Percentiles rank a stretch among this genome's conserved stretches.
Evolutionary conservation across 1,284 basidiomycete species (phyloP).

Genomic region (Gymnopus androsaceus): DNA sequence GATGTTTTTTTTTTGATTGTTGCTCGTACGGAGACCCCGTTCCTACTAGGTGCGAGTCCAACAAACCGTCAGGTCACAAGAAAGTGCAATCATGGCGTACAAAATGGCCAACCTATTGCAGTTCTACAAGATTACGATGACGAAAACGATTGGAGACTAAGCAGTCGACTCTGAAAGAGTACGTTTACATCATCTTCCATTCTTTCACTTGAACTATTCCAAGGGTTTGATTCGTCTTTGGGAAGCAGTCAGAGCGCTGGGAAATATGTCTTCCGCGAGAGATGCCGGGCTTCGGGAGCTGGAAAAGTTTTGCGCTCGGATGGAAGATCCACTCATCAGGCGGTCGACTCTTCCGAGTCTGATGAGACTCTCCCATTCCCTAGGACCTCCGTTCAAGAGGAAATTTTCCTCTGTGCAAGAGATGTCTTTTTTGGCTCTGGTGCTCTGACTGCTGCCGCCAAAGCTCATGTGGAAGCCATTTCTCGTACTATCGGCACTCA

Average conservation of each 20-base stretch:
- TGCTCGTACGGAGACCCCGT: no score
- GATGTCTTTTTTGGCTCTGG: conserved; percentile 91
- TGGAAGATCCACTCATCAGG: conserved; percentile 55
- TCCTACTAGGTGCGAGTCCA: conserved; percentile 73
- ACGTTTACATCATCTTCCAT: conserved; percentile 34
- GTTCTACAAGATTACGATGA: conserved; percentile 93
- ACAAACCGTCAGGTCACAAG: conserved; percentile 91
- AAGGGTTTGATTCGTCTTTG: conserved; percentile 62
- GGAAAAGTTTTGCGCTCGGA: conserved; percentile 83
- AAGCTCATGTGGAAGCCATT: conserved; percentile 50
- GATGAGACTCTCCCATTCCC: conserved; percentile 45
- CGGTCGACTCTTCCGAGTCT: conserved; percentile 40
- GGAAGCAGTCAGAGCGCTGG: conserved; percentile 53
- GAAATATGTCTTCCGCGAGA: conserved; percentile 52
- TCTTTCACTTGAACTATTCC: neutral
- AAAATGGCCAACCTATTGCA: conserved; percentile 92
- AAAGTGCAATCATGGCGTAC: conserved; percentile 89
- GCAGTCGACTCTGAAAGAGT: conserved; percentile 85
- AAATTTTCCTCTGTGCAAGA: conserved; percentile 86
- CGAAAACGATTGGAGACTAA: conserved; percentile 82
- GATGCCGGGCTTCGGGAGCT: conserved; percentile 83
- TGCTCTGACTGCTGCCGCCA: conserved; percentile 53
- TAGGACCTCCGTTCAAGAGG: conserved; percentile 85
- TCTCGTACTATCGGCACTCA: conserved; percentile 59
- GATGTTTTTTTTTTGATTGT: conserved; percentile 13